These are phyloP conservation scores for Aurinia saxatilis DNA, from an alignment of 345 rosid genomes.

Conservation along the genomic window DNA sequence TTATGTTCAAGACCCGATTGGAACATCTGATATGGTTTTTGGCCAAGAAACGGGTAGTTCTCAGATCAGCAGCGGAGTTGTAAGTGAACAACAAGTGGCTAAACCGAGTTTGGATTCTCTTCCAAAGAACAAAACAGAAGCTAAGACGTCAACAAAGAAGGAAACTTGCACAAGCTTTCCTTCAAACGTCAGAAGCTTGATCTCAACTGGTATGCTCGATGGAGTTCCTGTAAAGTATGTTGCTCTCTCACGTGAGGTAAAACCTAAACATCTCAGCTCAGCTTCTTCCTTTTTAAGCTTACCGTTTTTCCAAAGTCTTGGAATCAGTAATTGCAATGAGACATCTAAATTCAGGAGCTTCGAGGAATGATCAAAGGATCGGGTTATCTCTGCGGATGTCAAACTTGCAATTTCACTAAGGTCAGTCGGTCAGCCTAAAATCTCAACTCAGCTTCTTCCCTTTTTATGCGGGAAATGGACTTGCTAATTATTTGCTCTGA, in stretches of 20 bases:
- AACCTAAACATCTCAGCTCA: conserved; percentile 7
- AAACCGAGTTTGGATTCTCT: conserved; percentile 44
- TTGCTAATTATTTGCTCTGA: background rate
- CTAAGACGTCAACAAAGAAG: conserved; percentile 51
- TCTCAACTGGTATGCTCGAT: conserved; percentile 92
- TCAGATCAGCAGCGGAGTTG: conserved; percentile 21
- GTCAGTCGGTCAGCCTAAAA: conserved; percentile 22
- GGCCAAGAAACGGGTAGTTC: conserved; percentile 37
- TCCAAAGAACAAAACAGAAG: conserved; percentile 49
- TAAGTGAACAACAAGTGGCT: conserved; percentile 22
- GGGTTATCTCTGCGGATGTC: conserved; percentile 91
- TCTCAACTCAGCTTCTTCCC: background rate
- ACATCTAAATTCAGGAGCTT: conserved; percentile 50
- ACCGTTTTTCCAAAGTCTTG: background rate
- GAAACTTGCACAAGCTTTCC: conserved; percentile 92
- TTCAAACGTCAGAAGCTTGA: conserved; percentile 83
- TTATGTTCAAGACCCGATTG: conserved; percentile 37
- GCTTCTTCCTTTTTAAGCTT: background rate
- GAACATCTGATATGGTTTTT: conserved; percentile 33
- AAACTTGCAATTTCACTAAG: conserved; percentile 65
- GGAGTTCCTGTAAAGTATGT: conserved; percentile 85
- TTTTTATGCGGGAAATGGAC: background rate
- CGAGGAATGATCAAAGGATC: conserved; percentile 78
- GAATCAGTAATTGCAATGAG: background rate
- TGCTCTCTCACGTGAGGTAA: conserved; percentile 76